Percentiles rank a stretch among this genome's conserved stretches.
These are phyloP conservation scores for Piper betle DNA, from an alignment of 164 flowering plant genomes.

Conservation along the genomic window DNA sequence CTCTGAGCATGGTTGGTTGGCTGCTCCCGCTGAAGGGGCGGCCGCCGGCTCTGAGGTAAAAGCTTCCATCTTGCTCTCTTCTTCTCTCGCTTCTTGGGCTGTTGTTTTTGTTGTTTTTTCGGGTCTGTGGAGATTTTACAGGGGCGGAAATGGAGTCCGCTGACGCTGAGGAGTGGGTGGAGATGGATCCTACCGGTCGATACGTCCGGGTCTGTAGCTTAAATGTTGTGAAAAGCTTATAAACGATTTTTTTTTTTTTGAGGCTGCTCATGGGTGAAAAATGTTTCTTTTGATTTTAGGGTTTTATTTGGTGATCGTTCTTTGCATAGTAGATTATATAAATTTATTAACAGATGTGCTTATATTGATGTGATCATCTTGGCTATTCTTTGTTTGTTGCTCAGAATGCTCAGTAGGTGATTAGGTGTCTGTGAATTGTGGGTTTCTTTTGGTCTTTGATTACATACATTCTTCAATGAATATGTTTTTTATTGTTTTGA, in stretches of 20 bases:
- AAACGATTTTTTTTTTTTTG: neutral
- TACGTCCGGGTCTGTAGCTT: slow-evolving; percentile 59
- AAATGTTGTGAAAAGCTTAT: neutral
- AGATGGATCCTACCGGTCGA: slow-evolving; percentile 97
- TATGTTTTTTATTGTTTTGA: no score
- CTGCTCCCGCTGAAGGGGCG: slow-evolving; percentile 7
- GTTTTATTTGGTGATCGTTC: neutral
- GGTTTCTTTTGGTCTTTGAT: no score
- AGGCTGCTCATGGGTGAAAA: neutral
- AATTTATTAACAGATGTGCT: no score
- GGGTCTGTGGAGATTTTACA: neutral
- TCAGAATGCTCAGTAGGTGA: no score
- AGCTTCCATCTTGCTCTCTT: neutral
- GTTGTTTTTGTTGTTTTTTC: neutral
- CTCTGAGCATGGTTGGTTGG: slow-evolving; percentile 23
- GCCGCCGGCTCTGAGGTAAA: neutral
- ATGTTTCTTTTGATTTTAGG: neutral
- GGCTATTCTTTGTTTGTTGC: neutral
- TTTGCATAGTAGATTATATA: neutral
- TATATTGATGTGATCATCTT: neutral
- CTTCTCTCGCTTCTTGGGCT: neutral
- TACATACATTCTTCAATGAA: no score
- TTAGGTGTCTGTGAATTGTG: no score
- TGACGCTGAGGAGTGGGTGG: slow-evolving; percentile 51
- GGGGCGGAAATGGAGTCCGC: neutral